A percentile compares a stretch with the other conserved stretches of the same genome.
These are phyloP conservation scores for Sordariomycetes sp. DNA, from an alignment of 2,329 filamentous ascomycete genomes.

Conservation along the genomic window DNA sequence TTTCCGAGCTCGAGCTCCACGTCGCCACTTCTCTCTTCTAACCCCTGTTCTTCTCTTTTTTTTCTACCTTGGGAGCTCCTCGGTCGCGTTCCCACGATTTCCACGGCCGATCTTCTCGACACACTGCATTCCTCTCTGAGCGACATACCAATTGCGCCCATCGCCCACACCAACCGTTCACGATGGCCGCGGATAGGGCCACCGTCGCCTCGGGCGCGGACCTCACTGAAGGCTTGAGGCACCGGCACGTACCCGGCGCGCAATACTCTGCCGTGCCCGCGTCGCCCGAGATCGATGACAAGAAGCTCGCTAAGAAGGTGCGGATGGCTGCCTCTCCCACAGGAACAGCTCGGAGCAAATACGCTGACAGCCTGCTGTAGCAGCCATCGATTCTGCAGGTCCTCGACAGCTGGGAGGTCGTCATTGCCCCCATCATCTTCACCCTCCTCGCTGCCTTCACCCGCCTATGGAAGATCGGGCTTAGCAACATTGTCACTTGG, in stretches of 20 bases:
- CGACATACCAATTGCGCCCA: neutral
- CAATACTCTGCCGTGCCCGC: slow-evolving; percentile 14
- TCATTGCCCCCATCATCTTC: slow-evolving; percentile 49
- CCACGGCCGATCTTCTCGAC: neutral
- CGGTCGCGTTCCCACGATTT: neutral
- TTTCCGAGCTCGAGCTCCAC: neutral
- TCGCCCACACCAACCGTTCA: slow-evolving; percentile 3
- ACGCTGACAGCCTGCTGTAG: slow-evolving; percentile 6
- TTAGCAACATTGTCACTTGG: slow-evolving; percentile 55
- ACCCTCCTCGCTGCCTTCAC: slow-evolving; percentile 51
- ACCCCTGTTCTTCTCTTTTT: neutral
- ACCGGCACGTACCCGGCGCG: slow-evolving; percentile 29
- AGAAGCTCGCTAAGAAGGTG: slow-evolving; percentile 45
- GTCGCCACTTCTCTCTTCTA: neutral
- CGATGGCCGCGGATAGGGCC: slow-evolving; percentile 41
- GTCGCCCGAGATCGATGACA: slow-evolving; percentile 42
- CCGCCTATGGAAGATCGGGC: slow-evolving; percentile 55
- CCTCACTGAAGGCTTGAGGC: slow-evolving; percentile 39
- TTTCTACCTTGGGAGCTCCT: neutral
- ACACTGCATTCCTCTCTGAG: neutral
- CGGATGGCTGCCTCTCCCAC: slow-evolving; percentile 6
- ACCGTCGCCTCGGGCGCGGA: slow-evolving; percentile 48
- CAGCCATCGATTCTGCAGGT: slow-evolving; percentile 45
- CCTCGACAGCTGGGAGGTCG: slow-evolving; percentile 49
- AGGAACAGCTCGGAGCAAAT: neutral